These are phyloP conservation scores for Aspergillus quadricinctus DNA, from an alignment of 2,329 filamentous ascomycete species.

Conservation along the genomic window DNA sequence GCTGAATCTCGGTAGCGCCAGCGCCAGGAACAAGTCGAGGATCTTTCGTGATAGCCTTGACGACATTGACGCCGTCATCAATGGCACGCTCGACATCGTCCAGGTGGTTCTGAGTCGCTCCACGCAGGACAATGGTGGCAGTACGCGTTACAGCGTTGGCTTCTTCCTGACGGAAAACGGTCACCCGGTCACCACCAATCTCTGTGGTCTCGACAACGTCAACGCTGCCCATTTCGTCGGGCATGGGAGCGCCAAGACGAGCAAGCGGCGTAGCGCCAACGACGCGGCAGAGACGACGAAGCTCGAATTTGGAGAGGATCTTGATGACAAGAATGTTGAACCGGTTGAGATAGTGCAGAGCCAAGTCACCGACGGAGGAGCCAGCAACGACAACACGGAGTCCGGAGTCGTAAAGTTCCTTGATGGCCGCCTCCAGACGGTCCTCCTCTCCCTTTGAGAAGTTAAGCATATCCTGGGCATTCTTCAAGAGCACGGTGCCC, in stretches of 20 bases:
- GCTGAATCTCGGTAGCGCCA: constrained; percentile 88
- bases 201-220: constrained; percentile 96
- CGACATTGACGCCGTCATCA: constrained; percentile 95
- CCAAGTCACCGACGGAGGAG: constrained; percentile 89
- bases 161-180: constrained; percentile 90
- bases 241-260: constrained; percentile 93
- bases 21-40: constrained; percentile 86
- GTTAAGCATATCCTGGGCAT: constrained; percentile 97
- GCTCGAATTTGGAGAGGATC: constrained; percentile 96
- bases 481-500: constrained; percentile 93
- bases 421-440: constrained; percentile 85
- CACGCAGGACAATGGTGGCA: constrained; percentile 87
- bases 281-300: constrained; percentile 89
- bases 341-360: constrained; percentile 95
- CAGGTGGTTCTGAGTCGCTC: constrained; percentile 95
- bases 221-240: constrained; percentile 96
- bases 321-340: constrained; percentile 95
- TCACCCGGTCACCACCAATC: constrained; percentile 96
- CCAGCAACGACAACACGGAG: constrained; percentile 88
- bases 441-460: constrained; percentile 96
- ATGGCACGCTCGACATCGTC: constrained; percentile 96
- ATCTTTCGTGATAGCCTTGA: constrained; percentile 97
- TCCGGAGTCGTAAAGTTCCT: constrained; percentile 92
- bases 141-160: constrained; percentile 79
- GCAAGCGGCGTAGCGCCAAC: constrained; percentile 96